phyloP scores from a whole-genome alignment of 2,329 filamentous ascomycete species.

The Colletotrichum siamense region DNA sequence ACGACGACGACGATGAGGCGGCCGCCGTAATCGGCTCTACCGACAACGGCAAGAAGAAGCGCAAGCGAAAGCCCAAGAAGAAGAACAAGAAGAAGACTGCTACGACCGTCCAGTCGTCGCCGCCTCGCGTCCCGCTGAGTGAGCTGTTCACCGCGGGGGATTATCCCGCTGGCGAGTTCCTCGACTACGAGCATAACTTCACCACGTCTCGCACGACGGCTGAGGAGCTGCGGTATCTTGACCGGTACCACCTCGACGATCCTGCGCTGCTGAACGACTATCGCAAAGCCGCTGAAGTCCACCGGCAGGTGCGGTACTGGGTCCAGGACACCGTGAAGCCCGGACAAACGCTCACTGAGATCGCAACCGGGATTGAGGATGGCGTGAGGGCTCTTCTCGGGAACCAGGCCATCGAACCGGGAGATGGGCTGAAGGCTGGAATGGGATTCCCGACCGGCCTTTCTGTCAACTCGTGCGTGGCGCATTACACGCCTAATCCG shows the following conservation, averaged over 20 bases:
- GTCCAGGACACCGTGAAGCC: slow-evolving; percentile 82
- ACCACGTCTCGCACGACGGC: slow-evolving; percentile 27
- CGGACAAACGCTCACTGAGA: slow-evolving; percentile 79
- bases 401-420: slow-evolving; percentile 77
- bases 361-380: slow-evolving; percentile 87
- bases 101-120: slow-evolving; percentile 32
- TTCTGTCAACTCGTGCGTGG: slow-evolving; percentile 84
- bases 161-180: slow-evolving; percentile 33
- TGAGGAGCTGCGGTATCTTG: slow-evolving; percentile 28
- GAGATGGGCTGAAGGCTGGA: slow-evolving; percentile 78
- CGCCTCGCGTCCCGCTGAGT: slow-evolving; percentile 35
- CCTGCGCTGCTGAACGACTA: slow-evolving; percentile 79
- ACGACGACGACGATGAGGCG: slow-evolving; percentile 30
- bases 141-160: slow-evolving; percentile 32
- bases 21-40: background rate
- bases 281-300: slow-evolving; percentile 85
- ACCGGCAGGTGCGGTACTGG: slow-evolving; percentile 85
- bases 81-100: slow-evolving; percentile 28
- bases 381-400: slow-evolving; percentile 78
- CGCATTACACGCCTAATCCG: slow-evolving; percentile 87
- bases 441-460: slow-evolving; percentile 89
- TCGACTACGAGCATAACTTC: slow-evolving; percentile 23
- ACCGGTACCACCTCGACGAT: slow-evolving; percentile 31
- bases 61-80: slow-evolving; percentile 10
- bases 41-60: background rate